Evolutionary conservation across 805 yeast genomes (phyloP), one percentile per base, ranked within the genome.

Genomic region (Candida ficus): DNA sequence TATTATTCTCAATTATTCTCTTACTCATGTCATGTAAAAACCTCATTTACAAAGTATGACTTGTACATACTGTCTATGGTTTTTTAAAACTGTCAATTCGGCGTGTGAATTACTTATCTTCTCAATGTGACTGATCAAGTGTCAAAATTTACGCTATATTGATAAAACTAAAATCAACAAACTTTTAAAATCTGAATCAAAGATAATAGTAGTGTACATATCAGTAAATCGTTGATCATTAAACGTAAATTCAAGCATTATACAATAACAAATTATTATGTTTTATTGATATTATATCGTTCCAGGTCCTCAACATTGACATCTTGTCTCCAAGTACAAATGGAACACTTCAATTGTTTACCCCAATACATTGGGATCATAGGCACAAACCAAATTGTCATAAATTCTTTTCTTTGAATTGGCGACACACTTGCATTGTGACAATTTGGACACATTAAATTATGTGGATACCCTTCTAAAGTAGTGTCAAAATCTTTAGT

Each of bases 351-450:
- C 35, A 74, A 48, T 43, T 74, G 67, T 50, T 73, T 75, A 20
- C 71, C 65, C 63, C 68, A 70, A 52, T 67, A 71, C 29, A 75
- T 57, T 4, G 81, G 81, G 7, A 75, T 46, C 11, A 76, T 53
- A 1, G 81, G 81, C 21, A 76, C 61, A 48, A 71, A 75, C 63
- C 73, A 76, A 10, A 75, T 40, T 0, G 76, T 65, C 19, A 78
- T 63, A 49, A 75, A 71, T 48, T 75, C 74, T 47, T 68, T 70
- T 33, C 77, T 63, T 41, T 75, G 68, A 7, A 74, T 62, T 0
- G 80, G 76, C 37, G 60, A 54, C 3, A 75, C 82, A 26, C 75
- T 64, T 43, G 66, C 66, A 51, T 78, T 78, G 49, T 75, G 80
- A 47, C 83, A 78, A 43, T 73, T 67, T 13, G 78, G 76, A 51